Evolutionary conservation across 495 filamentous ascomycete genomes (phyloP), one percentile per base, ranked within the genome.

Genomic region (Podospora bellae-mahoneyi): DNA sequence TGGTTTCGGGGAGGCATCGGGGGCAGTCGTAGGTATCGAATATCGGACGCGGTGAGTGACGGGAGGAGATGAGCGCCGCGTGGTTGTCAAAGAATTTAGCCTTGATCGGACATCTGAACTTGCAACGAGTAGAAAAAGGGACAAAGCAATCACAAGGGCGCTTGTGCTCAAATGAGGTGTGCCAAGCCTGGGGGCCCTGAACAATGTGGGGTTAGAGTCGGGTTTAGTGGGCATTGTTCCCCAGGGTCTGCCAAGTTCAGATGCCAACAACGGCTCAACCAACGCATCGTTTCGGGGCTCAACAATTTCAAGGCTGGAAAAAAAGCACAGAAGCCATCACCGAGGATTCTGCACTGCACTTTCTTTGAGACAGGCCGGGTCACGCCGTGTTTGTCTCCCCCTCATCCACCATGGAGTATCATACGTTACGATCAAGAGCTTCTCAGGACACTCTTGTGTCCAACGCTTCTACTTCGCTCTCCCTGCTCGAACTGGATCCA

Each of bases 401-500:
- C 18, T 15, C 59, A 26, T 44, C 66, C 65, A 71, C n/a, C 70
- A 79, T 79, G 77, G 74, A 77, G 18, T 32, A 70, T 20, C 66
- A 64, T 18, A 58, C 71, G 26, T 64, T 81, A 58, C 67, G 71
- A 66, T 65, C 70, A 23, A 77, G 73, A 30, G 81, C 78, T 20
- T 85, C 83, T n/a, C 75, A 81, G 62, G 79, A 83, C 44, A 82
- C 88, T 4, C 78, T 88, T 55, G 77, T 87, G 44, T 63, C 61
- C 10, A 48, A 28, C 5, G 18, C 34, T 19, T 63, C 61, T 23
- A 26, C 23, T 7, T 4, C 27, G 26, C 27, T 18, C 5, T 61
- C 59, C 26, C 86, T 97, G 71, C 84, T 90, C 64, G 86, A 93
- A 66, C 80, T 97, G 30, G 93, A 96, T 57, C 93, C 93, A 10